Base-by-base conservation (phyloP, 2,329 filamentous ascomycete species). In the Chaetoscypha palmicola region DNA sequence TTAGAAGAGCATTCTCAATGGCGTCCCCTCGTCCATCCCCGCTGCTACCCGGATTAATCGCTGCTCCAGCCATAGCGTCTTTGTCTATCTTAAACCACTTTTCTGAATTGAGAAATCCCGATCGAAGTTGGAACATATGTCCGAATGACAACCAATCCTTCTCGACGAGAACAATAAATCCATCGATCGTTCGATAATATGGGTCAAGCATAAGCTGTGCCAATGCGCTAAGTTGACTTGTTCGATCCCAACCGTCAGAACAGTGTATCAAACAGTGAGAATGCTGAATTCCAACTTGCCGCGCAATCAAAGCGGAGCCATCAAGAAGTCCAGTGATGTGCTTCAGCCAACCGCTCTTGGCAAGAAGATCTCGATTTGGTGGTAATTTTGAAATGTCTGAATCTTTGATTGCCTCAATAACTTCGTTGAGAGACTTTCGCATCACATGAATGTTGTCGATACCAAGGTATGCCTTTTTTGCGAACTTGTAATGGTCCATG, bases 371-470 rank as follows among this genome's bases (percentile, higher is more conserved):
- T 57, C 80, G 77, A 62, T 85, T 94, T 1, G 90, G 90, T 0
- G 86, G 80, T 23, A 96, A 67, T 1, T 85, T 79, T 1, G 87
- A 86, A 21, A 96, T 75, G 62, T 98, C 92, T 2, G 89, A 87
- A 55, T 97, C 91, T 61, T 94, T 96, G 58, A 98, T 70, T 2
- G 88, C 84, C 51, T 94, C 90, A 41, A 96, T 73, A 16, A 98
- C 85, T 54, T 83, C 91, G 55, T 84, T 82, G 24, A 98, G 71
- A 1, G 91, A 97, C 49, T 85, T 84, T 45, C 92, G 78, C 92
- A 98, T 98, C 50, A 96, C 89, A 60, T 98, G 92, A 48, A 98
- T 97, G 62, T 98, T 98, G 63, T 94, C 91, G 58, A 98, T 98
- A 50, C 87, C 92, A 44, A 98, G 75, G 61, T 94, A 98, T 22